Percentiles rank a stretch among this genome's conserved stretches.
These are phyloP conservation scores for Chimonanthus salicifolius DNA, from an alignment of 164 flowering plant species.

Conservation along the genomic window DNA sequence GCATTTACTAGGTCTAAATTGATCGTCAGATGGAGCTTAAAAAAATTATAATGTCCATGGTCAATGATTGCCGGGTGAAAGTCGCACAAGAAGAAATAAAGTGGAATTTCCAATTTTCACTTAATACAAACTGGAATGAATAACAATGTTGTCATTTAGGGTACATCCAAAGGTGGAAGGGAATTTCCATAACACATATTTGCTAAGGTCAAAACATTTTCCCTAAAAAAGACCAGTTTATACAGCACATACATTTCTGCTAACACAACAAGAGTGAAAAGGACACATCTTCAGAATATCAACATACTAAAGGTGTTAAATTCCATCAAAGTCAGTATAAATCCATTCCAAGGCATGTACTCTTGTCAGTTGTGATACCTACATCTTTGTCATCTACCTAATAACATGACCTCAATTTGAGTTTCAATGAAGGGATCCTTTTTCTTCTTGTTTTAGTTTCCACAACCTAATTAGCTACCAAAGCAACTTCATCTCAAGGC, in stretches of 20 bases:
- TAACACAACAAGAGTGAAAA: slow-evolving; percentile 1
- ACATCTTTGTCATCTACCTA: slow-evolving; percentile 35
- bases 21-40: no score
- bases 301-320: slow-evolving; percentile 20
- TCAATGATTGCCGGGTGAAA: no score
- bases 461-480: slow-evolving; percentile 3
- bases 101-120: no score
- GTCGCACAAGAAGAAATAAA: no score
- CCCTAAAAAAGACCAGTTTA: neutral
- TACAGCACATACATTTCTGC: neutral
- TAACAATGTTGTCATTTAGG: no score
- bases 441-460: slow-evolving; percentile 3
- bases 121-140: no score
- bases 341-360: slow-evolving; percentile 20
- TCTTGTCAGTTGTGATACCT: slow-evolving; percentile 17
- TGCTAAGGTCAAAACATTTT: neutral
- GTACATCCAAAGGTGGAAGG: no score
- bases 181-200: no score
- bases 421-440: slow-evolving; percentile 19
- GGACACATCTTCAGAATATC: neutral
- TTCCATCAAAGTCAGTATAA: slow-evolving; percentile 31
- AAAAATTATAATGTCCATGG: no score
- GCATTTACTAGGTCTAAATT: no score
- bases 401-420: slow-evolving; percentile 23
- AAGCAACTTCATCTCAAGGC: neutral